phyloP scores from a whole-genome alignment of 306 rosid genomes.

The Quercus variabilis region DNA sequence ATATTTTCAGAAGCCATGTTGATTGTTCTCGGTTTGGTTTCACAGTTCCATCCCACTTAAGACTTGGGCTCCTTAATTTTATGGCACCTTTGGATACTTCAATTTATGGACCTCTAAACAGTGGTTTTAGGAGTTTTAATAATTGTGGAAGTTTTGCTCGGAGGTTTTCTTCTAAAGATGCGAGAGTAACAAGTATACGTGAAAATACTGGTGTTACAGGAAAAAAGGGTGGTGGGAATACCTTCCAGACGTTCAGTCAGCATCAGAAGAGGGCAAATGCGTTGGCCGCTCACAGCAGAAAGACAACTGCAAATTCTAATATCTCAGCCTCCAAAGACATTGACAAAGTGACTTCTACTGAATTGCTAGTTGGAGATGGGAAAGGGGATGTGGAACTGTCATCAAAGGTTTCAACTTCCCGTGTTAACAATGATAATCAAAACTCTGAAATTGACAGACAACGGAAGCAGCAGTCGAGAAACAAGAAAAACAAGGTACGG shows the following conservation, averaged over 20 bases:
- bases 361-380: constrained; percentile 19
- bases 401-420: constrained; percentile 4
- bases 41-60: constrained; percentile 5
- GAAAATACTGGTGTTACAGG: constrained; percentile 12
- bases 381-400: constrained; percentile 16
- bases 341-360: constrained; percentile 17
- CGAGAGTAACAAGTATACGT: constrained; percentile 13
- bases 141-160: constrained; percentile 30
- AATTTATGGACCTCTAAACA: constrained; percentile 17
- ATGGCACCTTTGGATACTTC: constrained; percentile 24
- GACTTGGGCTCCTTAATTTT: constrained; percentile 14
- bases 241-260: constrained; percentile 7
- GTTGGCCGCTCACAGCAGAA: constrained; percentile 27
- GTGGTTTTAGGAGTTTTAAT: constrained; percentile 15
- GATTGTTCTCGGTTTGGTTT: constrained; percentile 21
- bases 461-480: constrained; percentile 33
- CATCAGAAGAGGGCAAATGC: constrained; percentile 37
- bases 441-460: constrained; percentile 31
- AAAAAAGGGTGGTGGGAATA: constrained; percentile 7
- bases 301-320: constrained; percentile 12
- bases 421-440: constrained; percentile 16
- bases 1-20: constrained; percentile 13
- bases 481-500: constrained; percentile 45
- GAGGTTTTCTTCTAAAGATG: constrained; percentile 47
- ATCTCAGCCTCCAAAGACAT: constrained; percentile 28